Evolutionary conservation across 2,329 filamentous ascomycete species (phyloP).

Genomic region (Periconia macrospinosa): DNA sequence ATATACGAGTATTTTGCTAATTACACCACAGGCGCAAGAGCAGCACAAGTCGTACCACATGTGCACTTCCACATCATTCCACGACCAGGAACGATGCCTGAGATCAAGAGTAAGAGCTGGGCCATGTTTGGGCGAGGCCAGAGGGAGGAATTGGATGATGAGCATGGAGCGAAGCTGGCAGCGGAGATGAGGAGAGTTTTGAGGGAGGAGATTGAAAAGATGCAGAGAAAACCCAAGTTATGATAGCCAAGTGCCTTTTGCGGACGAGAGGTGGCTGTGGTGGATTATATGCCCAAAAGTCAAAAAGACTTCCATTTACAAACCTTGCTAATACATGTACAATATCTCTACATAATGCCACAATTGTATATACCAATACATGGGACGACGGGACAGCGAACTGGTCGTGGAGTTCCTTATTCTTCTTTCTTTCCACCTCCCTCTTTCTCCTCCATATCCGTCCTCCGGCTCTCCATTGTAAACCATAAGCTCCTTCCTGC

Average conservation of each 20-base stretch:
- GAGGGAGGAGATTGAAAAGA: slow-evolving; percentile 36
- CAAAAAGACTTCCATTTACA: not conserved
- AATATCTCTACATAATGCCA: slow-evolving; percentile 19
- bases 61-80: slow-evolving; percentile 96
- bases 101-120: slow-evolving; percentile 65
- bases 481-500: slow-evolving; percentile 82
- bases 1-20: not conserved
- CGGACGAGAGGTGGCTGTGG: no score
- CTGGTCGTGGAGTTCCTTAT: slow-evolving; percentile 2
- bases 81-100: slow-evolving; percentile 61
- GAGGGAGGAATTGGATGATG: slow-evolving; percentile 74
- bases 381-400: not conserved
- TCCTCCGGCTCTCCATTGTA: slow-evolving; percentile 79
- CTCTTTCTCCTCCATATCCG: slow-evolving; percentile 75
- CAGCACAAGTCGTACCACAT: slow-evolving; percentile 90
- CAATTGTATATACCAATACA: slow-evolving; percentile 13
- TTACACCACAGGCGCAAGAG: slow-evolving; percentile 63
- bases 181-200: slow-evolving; percentile 49
- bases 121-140: slow-evolving; percentile 80
- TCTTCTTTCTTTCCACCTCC: slow-evolving; percentile 33
- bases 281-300: not conserved
- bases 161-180: slow-evolving; percentile 67
- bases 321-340: slow-evolving; percentile 13
- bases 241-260: not conserved
- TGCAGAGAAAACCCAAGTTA: slow-evolving; percentile 14